Evolutionary conservation across 2,329 filamentous ascomycete genomes (phyloP), one percentile per base, ranked within the genome.

Genomic region (Fusarium musae): DNA sequence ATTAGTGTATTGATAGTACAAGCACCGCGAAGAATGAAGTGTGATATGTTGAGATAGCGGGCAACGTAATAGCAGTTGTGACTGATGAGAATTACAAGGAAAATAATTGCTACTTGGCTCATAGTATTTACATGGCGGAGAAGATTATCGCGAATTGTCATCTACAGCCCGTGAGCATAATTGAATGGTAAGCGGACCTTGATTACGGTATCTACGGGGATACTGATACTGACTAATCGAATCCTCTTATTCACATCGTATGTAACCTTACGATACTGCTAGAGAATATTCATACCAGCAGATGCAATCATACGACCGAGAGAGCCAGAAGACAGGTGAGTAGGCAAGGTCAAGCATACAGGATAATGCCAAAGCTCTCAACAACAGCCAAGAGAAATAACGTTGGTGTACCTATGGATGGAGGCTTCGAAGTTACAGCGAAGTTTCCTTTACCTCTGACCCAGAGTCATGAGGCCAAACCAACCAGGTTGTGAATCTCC

Each of bases 91-190:
- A 26, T 26, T 26, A 26, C 5, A 26, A 26, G 26, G 26, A 26
- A 26, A 4, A 26, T 26, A 26, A 26, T 26, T 26, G 26, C 26
- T 26, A 6, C 26, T 26, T 26, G 26, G 26, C 7, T 15, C 15
- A 5, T 19, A 10, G 12, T 13, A 42, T 42, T 1, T n/a, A 5
- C 21, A 15, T 9, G 6, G 7, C 9, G 1, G 7, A n/a, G 4
- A n/a, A 42, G 6, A 26, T 26, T 26, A 4, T 26, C 26, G 26
- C 26, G 4, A 4, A 26, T 26, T 26, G 26, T 26, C 26, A 26
- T 26, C 26, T 26, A 6, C 26, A 26, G 26, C 26, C 26, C 26
- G 26, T 26, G 26, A 26, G 6, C 26, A 26, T 26, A 26, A 26
- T 26, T 26, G 9, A 43, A 10, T 3, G 15, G 0, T 6, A 23